phyloP scores from a whole-genome alignment of 768 basidiomycete genomes.

The Boletellus ananas region DNA sequence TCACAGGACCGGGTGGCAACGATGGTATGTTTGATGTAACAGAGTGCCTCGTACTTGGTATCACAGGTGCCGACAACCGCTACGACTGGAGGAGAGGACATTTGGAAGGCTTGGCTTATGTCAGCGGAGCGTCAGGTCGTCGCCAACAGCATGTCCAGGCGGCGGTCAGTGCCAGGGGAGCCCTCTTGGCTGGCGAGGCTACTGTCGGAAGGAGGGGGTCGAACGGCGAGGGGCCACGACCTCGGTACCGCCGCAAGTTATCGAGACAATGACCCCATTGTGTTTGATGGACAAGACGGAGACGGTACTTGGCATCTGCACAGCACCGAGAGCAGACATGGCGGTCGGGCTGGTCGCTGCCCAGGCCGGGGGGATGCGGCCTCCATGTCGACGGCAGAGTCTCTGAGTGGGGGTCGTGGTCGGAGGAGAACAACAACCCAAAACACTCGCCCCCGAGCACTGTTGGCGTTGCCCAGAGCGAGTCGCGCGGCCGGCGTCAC shows the following conservation, averaged over 20 bases:
- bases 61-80: constrained; percentile 29
- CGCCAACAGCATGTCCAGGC: constrained; percentile 12
- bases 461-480: not conserved
- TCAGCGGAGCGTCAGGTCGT: constrained; percentile 11
- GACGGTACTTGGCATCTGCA: constrained; percentile 11
- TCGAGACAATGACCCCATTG: constrained; percentile 25
- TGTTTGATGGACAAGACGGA: constrained; percentile 26
- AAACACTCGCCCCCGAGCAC: constrained; percentile 23
- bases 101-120: constrained; percentile 9
- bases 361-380: constrained; percentile 25
- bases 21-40: constrained; percentile 20
- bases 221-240: constrained; percentile 21
- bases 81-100: constrained; percentile 10
- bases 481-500: constrained; percentile 6
- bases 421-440: constrained; percentile 26
- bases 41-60: constrained; percentile 24
- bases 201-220: constrained; percentile 28
- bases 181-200: constrained; percentile 10
- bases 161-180: constrained; percentile 15
- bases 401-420: constrained; percentile 11
- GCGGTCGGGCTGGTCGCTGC: constrained; percentile 18
- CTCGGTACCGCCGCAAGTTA: not conserved
- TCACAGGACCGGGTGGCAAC: constrained; percentile 10
- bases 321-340: no score
- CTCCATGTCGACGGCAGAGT: constrained; percentile 8